Percentiles rank a stretch among this genome's conserved stretches.
Evolutionary conservation across 331 rosid species (phyloP).

Genomic region (Quercus phellos): DNA sequence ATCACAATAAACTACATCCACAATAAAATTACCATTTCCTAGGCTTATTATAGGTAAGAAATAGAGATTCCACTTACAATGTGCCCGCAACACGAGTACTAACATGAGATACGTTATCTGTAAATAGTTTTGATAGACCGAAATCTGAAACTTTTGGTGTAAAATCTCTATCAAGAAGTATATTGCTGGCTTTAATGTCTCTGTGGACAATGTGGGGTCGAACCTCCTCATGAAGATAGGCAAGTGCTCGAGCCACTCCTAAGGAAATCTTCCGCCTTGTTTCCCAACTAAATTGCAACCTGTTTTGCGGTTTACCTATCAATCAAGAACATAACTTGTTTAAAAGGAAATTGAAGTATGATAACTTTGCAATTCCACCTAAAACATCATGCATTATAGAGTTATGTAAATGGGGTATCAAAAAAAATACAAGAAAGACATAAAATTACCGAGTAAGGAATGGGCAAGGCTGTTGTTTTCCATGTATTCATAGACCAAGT

Average conservation of each 20-base stretch:
- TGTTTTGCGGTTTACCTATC: constrained; percentile 55
- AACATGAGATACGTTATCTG: constrained; percentile 59
- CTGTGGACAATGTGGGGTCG: constrained; percentile 75
- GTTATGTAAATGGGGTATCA: background rate
- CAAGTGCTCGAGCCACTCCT: constrained; percentile 77
- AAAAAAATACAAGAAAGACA: background rate
- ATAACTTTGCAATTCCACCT: background rate
- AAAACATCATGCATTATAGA: background rate
- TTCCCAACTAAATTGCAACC: constrained; percentile 63
- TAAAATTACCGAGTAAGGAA: constrained; percentile 49
- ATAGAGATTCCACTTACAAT: constrained; percentile 50
- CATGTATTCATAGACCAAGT: constrained; percentile 84
- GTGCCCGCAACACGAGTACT: constrained; percentile 95
- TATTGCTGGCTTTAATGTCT: constrained; percentile 82
- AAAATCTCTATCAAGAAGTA: constrained; percentile 67
- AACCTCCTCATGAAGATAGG: constrained; percentile 69
- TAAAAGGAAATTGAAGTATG: background rate
- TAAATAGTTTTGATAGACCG: constrained; percentile 64
- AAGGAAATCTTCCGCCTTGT: constrained; percentile 45
- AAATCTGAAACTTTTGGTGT: constrained; percentile 76
- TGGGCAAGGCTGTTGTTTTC: constrained; percentile 70
- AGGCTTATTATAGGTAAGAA: background rate
- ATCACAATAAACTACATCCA: too few relatives aligned
- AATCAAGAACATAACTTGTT: constrained; percentile 13
- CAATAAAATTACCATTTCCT: too few relatives aligned